A percentile compares a stretch with the other conserved stretches of the same genome.
Conservation (phyloP, 2,329 filamentous ascomycete genomes). For the Aspergillus brunneoviolaceus region DNA sequence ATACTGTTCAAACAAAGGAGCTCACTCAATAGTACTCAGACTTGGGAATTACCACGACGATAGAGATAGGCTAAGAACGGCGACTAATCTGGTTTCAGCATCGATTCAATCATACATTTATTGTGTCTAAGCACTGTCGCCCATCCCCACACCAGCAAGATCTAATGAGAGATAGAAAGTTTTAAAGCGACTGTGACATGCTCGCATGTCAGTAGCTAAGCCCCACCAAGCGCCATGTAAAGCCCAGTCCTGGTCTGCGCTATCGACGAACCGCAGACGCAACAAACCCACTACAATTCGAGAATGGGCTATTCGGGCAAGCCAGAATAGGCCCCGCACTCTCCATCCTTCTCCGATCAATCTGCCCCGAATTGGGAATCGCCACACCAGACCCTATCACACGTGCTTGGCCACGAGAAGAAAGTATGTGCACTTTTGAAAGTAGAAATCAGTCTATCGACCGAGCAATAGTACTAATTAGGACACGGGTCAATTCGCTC, state of each 20-base stretch:
- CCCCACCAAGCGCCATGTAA: background rate
- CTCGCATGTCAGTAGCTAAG: background rate
- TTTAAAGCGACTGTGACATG: background rate
- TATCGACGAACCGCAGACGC: background rate
- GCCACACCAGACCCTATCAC: background rate
- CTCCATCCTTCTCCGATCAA: background rate
- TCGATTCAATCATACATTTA: background rate
- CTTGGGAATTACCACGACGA: background rate
- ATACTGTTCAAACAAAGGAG: background rate
- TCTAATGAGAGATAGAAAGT: constrained; percentile 5
- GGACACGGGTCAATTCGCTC: constrained; percentile 24
- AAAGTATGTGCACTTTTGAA: constrained; percentile 4
- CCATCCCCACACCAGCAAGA: constrained; percentile 4
- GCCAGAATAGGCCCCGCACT: background rate
- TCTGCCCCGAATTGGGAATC: background rate
- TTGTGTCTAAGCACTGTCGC: constrained; percentile 6
- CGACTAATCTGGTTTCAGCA: background rate
- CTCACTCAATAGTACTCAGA: background rate
- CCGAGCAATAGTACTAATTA: background rate
- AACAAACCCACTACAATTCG: background rate
- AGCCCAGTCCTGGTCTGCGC: background rate
- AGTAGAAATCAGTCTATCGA: background rate
- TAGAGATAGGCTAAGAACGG: too few relatives aligned
- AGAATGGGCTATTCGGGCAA: background rate
- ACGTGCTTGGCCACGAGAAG: background rate